These are phyloP conservation scores for Erysimum cheiranthoides DNA, from an alignment of 345 rosid genomes.

Conservation along the genomic window DNA sequence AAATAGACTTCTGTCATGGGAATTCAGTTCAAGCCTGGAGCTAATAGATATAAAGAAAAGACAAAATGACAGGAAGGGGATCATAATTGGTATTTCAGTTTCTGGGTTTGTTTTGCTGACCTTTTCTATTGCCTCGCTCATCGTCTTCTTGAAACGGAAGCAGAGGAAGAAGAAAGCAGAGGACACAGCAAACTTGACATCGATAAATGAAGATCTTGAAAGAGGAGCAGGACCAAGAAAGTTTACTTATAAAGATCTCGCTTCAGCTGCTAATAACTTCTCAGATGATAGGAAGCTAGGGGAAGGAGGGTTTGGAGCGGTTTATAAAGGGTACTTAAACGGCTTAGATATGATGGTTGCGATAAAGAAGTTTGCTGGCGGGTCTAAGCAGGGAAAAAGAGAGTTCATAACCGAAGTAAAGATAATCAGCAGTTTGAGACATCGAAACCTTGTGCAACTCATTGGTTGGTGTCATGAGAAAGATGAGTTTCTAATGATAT, in stretches of 20 bases:
- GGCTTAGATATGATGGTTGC: conserved; percentile 46
- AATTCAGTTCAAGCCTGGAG: conserved; percentile 49
- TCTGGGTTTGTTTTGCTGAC: conserved; percentile 36
- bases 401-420: conserved; percentile 64
- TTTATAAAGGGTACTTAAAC: conserved; percentile 56
- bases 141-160: conserved; percentile 31
- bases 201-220: conserved; percentile 57
- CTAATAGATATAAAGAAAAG: conserved; percentile 18
- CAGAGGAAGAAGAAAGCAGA: conserved; percentile 12
- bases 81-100: conserved; percentile 33
- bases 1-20: conserved; percentile 53
- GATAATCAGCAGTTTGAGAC: conserved; percentile 62
- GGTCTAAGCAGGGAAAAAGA: conserved; percentile 57
- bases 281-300: conserved; percentile 60
- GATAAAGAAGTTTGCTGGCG: conserved; percentile 55
- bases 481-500: conserved; percentile 64
- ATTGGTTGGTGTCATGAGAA: conserved; percentile 76
- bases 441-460: conserved; percentile 66
- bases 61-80: conserved; percentile 19
- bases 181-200: conserved; percentile 40
- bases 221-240: conserved; percentile 63
- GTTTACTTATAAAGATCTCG: conserved; percentile 55
- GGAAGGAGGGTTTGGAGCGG: conserved; percentile 66
- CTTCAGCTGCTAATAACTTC: conserved; percentile 58
- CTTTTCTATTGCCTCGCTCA: conserved; percentile 7